phyloP scores from a whole-genome alignment of 805 yeast species.

The Candida morakotiae region DNA sequence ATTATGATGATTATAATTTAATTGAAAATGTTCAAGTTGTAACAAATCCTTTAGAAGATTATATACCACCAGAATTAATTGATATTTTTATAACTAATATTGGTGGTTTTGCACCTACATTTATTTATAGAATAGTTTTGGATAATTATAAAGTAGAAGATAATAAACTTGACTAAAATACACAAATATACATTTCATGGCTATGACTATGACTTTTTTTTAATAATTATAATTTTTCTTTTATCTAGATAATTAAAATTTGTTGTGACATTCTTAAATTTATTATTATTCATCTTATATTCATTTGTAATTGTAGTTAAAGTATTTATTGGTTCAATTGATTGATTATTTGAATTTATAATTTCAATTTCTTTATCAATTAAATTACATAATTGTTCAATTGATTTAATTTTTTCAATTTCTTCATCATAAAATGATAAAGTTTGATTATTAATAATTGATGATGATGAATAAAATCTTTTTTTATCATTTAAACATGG shows the following conservation, averaged over 20 bases:
- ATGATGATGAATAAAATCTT: not conserved
- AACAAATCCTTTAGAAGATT: slow-evolving; percentile 85
- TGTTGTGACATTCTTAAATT: too few species aligned
- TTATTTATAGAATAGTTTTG: slow-evolving; percentile 89
- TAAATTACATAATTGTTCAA: slow-evolving; percentile 5
- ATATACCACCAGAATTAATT: slow-evolving; percentile 88
- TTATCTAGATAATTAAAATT: too few species aligned
- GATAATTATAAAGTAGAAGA: slow-evolving; percentile 91
- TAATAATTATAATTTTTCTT: slow-evolving; percentile 1
- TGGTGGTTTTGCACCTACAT: slow-evolving; percentile 96
- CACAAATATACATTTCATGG: too few species aligned
- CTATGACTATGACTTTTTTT: too few species aligned
- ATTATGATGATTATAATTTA: slow-evolving; percentile 64
- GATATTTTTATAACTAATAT: slow-evolving; percentile 92
- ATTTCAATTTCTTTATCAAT: slow-evolving; percentile 6
- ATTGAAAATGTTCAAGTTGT: slow-evolving; percentile 71
- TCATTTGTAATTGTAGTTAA: too few species aligned
- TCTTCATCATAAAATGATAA: not conserved
- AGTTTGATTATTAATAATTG: not conserved
- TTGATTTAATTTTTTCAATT: not conserved
- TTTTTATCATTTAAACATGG: slow-evolving; percentile 2
- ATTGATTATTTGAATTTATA: not conserved
- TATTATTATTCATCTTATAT: too few species aligned
- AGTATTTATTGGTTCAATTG: too few species aligned
- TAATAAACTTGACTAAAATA: slow-evolving; percentile 48